A percentile compares a stretch with the other conserved stretches of the same genome.
phyloP scores from a whole-genome alignment of 202 grass and related monocot genomes.

The Zoysia matrella region DNA sequence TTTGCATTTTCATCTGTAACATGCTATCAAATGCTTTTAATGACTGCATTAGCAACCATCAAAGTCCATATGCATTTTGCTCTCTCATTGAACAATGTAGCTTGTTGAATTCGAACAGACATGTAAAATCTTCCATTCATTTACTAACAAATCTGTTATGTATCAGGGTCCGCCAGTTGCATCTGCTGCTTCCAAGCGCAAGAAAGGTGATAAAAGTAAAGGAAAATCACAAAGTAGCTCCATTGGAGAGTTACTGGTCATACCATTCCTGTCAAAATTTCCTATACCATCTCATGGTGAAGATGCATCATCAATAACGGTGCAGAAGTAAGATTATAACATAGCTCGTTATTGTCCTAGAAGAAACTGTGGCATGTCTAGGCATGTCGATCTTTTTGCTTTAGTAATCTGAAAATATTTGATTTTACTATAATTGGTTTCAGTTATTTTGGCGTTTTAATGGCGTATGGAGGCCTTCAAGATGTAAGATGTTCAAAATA shows the following conservation, averaged over 20 bases:
- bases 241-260: slow-evolving; percentile 85
- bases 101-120: slow-evolving; percentile 25
- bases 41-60: slow-evolving; percentile 2
- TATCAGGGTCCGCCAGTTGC: slow-evolving; percentile 76
- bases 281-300: slow-evolving; percentile 67
- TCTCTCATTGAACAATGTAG: slow-evolving; percentile 16
- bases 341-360: not conserved
- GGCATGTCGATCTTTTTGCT: slow-evolving; percentile 7
- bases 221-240: slow-evolving; percentile 70
- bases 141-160: slow-evolving; percentile 12
- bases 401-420: slow-evolving; percentile 10
- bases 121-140: not conserved
- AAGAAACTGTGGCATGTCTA: not conserved
- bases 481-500: slow-evolving; percentile 64
- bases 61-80: slow-evolving; percentile 12
- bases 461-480: slow-evolving; percentile 92
- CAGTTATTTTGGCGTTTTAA: slow-evolving; percentile 91
- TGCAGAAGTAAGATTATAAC: slow-evolving; percentile 63
- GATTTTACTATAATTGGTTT: slow-evolving; percentile 43
- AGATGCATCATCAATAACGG: slow-evolving; percentile 64
- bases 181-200: slow-evolving; percentile 78
- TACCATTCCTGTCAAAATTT: slow-evolving; percentile 91
- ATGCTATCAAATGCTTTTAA: slow-evolving; percentile 31
- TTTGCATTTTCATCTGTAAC: not conserved
- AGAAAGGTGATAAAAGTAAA: slow-evolving; percentile 91